phyloP scores from a whole-genome alignment of 2,329 filamentous ascomycete species.

The Aspergillus sojae region DNA sequence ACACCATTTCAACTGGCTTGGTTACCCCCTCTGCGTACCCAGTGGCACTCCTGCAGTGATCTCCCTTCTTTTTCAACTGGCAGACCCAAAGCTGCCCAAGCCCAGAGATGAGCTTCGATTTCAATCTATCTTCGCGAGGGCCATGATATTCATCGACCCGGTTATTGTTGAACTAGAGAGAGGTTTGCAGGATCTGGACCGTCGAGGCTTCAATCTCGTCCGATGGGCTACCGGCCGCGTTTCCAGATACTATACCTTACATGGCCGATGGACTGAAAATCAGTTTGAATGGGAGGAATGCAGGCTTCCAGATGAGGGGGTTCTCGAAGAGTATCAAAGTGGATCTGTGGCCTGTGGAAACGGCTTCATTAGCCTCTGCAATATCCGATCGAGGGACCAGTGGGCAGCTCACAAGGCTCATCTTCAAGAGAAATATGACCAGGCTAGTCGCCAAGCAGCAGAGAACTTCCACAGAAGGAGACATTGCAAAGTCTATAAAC shows the following conservation, averaged over 20 bases:
- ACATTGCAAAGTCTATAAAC: neutral
- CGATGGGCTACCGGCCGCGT: slow-evolving; percentile 14
- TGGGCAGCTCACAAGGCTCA: neutral
- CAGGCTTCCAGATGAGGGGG: slow-evolving; percentile 16
- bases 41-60: slow-evolving; percentile 24
- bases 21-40: slow-evolving; percentile 9
- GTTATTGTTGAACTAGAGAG: slow-evolving; percentile 20
- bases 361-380: neutral
- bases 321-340: neutral
- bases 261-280: slow-evolving; percentile 26
- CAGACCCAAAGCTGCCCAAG: slow-evolving; percentile 15
- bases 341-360: neutral
- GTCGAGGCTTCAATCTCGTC: slow-evolving; percentile 15
- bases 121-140: slow-evolving; percentile 18
- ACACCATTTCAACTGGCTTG: slow-evolving; percentile 33
- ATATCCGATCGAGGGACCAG: neutral
- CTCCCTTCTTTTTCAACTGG: slow-evolving; percentile 26
- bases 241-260: slow-evolving; percentile 26
- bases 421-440: neutral
- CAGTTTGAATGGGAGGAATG: neutral
- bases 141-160: slow-evolving; percentile 24
- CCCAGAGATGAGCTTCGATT: slow-evolving; percentile 13
- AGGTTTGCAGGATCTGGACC: neutral
- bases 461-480: neutral
- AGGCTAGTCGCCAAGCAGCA: neutral